Base-by-base conservation (phyloP, 2,329 filamentous ascomycete species). In the Diaporthe caulivora region DNA sequence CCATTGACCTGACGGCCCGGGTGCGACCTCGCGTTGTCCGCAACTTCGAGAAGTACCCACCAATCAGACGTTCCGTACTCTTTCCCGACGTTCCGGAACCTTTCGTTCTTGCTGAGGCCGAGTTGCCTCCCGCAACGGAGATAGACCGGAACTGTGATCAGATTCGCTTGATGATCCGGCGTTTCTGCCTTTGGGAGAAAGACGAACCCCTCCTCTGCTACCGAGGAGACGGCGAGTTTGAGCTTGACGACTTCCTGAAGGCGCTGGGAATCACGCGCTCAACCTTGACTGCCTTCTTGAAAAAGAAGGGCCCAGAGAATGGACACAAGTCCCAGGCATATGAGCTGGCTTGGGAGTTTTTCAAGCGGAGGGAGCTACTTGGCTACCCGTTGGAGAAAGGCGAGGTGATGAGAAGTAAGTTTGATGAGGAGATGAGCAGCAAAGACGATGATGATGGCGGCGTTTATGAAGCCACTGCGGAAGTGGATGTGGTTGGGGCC, bases 271-370 rank as follows among this genome's bases (percentile, higher is more conserved):
- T 71, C 31, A 21, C 44, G 9, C 54, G 54, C 18, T 13, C 29
- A 31, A 49, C n/a, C 18, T 13, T 71, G n/a, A 62, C 57, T 6
- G 42, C 54, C 1, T 62, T 71, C 21, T 15, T 71, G 18, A 57
- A 18, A 24, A 51, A 62, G 42, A 58, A n/a, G n/a, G 69, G 69
- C 9, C 69, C 54, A 18, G 31, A 31, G 9, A 57, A 49, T 1
- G 69, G 69, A 11, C 18, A 26, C 2, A 24, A 34, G 6, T 60
- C 69, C 29, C 40, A 53, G 49, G 69, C 55, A 6, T 71, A 40
- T 24, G 37, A 71, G 37, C n/a, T 71, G 40, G 40, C 69, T n/a
- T 71, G 69, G 69, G 69, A 71, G 37, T 71, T 71, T 42, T 62
- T 71, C 55, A 58, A 71, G 26, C 54, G 54, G n/a, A 49, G 69